phyloP scores from a whole-genome alignment of 345 rosid species.

The Eucalyptus curtisii region DNA sequence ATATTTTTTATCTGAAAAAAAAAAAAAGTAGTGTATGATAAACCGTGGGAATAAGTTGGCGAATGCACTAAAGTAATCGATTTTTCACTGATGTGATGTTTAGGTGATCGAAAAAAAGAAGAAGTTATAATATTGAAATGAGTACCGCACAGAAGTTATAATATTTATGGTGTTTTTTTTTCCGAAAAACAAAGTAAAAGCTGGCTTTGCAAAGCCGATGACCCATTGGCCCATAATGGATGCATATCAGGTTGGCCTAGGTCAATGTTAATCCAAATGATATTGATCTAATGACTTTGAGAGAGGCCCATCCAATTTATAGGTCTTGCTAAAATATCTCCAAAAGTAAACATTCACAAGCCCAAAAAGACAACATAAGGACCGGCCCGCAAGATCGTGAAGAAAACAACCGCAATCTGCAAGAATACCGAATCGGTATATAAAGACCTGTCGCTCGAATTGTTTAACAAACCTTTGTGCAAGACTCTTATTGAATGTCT shows the following conservation, averaged over 20 bases:
- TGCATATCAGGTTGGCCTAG: not conserved
- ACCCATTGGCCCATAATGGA: not conserved
- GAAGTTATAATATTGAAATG: not conserved
- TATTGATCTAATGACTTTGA: no score
- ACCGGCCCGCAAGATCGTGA: not conserved
- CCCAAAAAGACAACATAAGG: not conserved
- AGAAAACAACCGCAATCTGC: not conserved
- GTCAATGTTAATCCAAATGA: not conserved
- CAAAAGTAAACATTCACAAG: no score
- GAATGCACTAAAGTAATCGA: accelerated
- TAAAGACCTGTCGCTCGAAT: not conserved
- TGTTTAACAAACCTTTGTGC: not conserved
- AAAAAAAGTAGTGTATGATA: accelerated
- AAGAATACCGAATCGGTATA: not conserved
- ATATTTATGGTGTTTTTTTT: accelerated
- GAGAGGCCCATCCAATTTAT: no score
- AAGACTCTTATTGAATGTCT: not conserved
- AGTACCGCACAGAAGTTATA: accelerated
- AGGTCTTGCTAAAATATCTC: no score
- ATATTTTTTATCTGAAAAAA: no score
- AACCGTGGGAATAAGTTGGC: accelerated
- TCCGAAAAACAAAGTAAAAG: not conserved
- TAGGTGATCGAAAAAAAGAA: not conserved
- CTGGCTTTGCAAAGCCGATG: not conserved
- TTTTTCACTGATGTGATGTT: no score